Conservation (phyloP, 306 rosid species). For the Gynostemma pentaphyllum region DNA sequence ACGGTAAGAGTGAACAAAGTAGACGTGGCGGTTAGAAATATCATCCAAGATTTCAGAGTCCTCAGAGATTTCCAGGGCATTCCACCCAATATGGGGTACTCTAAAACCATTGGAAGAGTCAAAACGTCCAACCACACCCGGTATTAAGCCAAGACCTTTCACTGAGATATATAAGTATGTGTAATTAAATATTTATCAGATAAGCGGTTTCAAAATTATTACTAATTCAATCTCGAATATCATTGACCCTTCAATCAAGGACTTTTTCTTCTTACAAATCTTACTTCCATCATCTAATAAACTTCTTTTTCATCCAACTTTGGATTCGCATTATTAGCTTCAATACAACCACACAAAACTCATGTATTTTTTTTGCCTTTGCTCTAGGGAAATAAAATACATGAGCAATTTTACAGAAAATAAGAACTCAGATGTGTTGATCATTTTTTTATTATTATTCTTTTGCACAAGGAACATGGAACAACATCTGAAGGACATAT, state of each 20-base stretch:
- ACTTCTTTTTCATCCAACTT: not conserved
- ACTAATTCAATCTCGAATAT: not conserved
- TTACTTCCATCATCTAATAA: not conserved
- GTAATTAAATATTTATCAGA: slow-evolving; percentile 12
- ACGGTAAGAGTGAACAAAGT: slow-evolving; percentile 91
- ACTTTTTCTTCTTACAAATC: not conserved
- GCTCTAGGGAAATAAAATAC: too few relatives aligned
- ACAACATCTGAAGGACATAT: too few relatives aligned
- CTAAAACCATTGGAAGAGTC: slow-evolving; percentile 81
- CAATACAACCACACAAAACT: too few relatives aligned
- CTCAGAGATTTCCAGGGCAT: slow-evolving; percentile 50
- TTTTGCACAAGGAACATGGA: not conserved
- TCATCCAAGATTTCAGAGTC: slow-evolving; percentile 82
- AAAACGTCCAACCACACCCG: slow-evolving; percentile 86
- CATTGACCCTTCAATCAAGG: not conserved
- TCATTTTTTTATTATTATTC: not conserved
- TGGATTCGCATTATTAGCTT: too few relatives aligned
- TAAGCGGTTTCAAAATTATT: not conserved
- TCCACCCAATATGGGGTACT: slow-evolving; percentile 99
- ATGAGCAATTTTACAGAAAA: not conserved
- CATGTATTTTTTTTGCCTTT: too few relatives aligned
- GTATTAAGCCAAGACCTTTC: slow-evolving; percentile 87
- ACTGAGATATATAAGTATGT: slow-evolving; percentile 43
- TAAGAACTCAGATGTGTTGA: not conserved
- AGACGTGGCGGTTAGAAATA: slow-evolving; percentile 67